phyloP scores from a whole-genome alignment of 441 rosid genomes.

The Erodium texanum region DNA sequence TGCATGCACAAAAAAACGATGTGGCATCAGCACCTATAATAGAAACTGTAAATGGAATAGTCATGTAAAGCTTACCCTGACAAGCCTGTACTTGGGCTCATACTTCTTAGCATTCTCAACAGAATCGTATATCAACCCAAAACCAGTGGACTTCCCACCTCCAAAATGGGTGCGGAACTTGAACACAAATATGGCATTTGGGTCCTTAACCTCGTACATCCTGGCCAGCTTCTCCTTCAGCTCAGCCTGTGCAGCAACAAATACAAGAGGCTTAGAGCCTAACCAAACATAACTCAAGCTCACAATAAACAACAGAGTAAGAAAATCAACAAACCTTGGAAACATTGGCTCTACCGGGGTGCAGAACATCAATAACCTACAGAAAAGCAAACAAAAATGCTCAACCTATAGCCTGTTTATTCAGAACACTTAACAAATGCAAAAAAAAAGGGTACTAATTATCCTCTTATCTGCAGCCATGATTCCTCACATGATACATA shows the following conservation, averaged over 20 bases:
- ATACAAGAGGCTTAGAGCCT: not conserved
- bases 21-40: not conserved
- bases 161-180: constrained; percentile 3
- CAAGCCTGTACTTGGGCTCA: constrained; percentile 1
- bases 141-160: constrained; percentile 1
- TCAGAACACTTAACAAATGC: not conserved
- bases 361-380: constrained; percentile 5
- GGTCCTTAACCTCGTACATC: constrained; percentile 2
- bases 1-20: not conserved
- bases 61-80: not conserved
- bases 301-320: not conserved
- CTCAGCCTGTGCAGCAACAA: not conserved
- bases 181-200: not conserved
- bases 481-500: not conserved
- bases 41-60: not conserved
- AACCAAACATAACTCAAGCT: not conserved
- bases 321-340: not conserved
- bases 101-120: constrained; percentile 1
- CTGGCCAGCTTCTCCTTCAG: not conserved
- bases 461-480: not conserved
- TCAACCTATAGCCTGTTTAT: not conserved
- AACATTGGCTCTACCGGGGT: constrained; percentile 1
- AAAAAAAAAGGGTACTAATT: not conserved
- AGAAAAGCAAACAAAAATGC: not conserved
- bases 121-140: not conserved